Base-by-base conservation (phyloP, 257 asterid genomes). In the Capsicum chinense region DNA sequence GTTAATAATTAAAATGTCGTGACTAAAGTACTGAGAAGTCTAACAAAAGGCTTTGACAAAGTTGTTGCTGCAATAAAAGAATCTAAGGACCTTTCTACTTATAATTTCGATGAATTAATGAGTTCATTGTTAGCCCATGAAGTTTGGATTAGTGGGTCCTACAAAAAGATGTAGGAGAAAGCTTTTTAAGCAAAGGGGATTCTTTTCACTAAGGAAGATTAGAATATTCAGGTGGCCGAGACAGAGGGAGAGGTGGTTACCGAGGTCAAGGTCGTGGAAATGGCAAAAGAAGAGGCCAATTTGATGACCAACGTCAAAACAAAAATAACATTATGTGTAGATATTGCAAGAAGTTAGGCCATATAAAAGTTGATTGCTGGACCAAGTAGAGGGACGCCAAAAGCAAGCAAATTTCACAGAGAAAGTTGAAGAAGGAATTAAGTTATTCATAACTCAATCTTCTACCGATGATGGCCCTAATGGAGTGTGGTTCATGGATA, bases 361-460 rank as follows among this genome's bases (percentile, higher is more conserved):
- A 83, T 21, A 56, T 13, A 13, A 37, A 86, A 67, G 88, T 12
- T 3, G 58, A 86, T 1, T 78, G 82, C 48, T 78, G 79, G 82
- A 13, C 44, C 10, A 85, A 82, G 19, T 11, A 14, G 39, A 79
- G 44, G 83, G 66, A 56, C 9, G 58, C 14, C 7, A 39, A 9
- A 83, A 79, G 0, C 7, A 56, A 48, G 44, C 13, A 3, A 83
- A 86, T 42, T 83, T 64, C 26, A 62, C 10, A 7, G 76, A 86
- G 10, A 17, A 82, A 33, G 59, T 13, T 56, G 81, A 60, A 7
- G 79, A 85, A 19, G 52, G 83, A 2, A 73, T 44, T 26, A 85
- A 82, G 66, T 54, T 85, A 17, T 85, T 85, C 26, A 37, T 71
- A 39, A 79, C 81, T 5, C 80, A 68, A 26, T 83, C 56, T 66